Conservation (phyloP, 2,329 filamentous ascomycete species). For the Xylariales sp. region DNA sequence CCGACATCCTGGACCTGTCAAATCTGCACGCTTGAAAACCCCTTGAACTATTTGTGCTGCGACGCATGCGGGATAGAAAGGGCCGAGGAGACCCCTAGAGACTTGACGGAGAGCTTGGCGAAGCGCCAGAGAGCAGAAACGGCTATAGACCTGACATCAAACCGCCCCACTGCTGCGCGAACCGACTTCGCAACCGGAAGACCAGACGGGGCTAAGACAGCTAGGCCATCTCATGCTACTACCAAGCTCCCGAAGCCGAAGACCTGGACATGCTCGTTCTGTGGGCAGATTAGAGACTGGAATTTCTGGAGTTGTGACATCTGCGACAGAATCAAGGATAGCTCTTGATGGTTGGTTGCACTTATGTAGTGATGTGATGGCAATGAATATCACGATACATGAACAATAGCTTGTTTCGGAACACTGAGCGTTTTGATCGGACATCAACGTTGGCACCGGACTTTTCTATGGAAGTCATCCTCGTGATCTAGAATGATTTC, state of each 20-base stretch:
- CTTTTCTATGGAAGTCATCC: no score
- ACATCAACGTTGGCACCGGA: no score
- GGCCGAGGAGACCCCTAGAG: constrained; percentile 23
- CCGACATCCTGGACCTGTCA: constrained; percentile 45
- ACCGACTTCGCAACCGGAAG: no score
- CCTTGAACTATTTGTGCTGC: constrained; percentile 44
- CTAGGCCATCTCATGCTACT: no score
- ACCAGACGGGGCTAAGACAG: no score
- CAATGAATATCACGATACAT: neutral
- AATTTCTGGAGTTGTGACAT: constrained; percentile 54
- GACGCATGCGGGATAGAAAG: constrained; percentile 50
- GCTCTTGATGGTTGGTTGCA: constrained; percentile 27
- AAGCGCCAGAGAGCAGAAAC: constrained; percentile 18
- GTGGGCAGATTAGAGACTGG: constrained; percentile 45
- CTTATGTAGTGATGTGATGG: neutral
- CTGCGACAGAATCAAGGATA: constrained; percentile 51
- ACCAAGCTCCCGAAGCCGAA: constrained; percentile 15
- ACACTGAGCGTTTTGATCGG: no score
- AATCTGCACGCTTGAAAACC: constrained; percentile 55
- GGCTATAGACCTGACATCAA: constrained; percentile 19
- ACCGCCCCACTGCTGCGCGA: constrained; percentile 9
- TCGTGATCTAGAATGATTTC: no score
- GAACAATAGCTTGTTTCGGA: no score
- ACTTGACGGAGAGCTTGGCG: constrained; percentile 13
- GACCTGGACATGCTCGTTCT: constrained; percentile 49